A percentile compares a stretch with the other conserved stretches of the same genome.
Conservation (phyloP, 495 filamentous ascomycete species). For the Podospora pseudopauciseta region DNA sequence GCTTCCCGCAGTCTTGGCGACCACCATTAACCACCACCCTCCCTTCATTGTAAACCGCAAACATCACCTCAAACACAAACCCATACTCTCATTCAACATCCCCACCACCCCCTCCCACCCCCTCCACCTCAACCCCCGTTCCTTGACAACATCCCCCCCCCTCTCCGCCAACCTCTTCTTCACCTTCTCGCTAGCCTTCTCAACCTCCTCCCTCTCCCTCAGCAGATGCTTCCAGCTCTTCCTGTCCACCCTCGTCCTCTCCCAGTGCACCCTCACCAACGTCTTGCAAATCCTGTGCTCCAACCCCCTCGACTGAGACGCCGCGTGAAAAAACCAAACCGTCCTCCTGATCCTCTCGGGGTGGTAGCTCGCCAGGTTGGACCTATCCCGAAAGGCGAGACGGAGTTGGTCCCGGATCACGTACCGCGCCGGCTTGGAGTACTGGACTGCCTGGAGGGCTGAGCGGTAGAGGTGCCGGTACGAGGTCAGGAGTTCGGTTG, state of each 20-base stretch:
- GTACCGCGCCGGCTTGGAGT: conserved; percentile 71
- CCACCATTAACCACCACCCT: background rate
- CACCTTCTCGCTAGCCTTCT: background rate
- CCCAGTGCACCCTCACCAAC: conserved; percentile 57
- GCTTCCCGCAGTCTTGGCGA: background rate
- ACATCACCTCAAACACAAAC: conserved; percentile 60
- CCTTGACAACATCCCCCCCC: conserved; percentile 2
- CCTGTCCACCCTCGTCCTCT: conserved; percentile 4
- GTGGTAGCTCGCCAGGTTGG: conserved; percentile 49
- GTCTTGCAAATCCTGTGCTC: conserved; percentile 83
- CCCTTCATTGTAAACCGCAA: background rate
- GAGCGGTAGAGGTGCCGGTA: conserved; percentile 78
- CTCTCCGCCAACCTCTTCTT: background rate
- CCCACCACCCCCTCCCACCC: conserved; percentile 65
- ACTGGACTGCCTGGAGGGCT: conserved; percentile 73
- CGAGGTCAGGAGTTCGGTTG: conserved; percentile 56
- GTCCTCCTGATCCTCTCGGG: conserved; percentile 64
- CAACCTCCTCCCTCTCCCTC: conserved; percentile 4
- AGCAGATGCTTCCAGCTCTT: conserved; percentile 7
- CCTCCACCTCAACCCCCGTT: conserved; percentile 34
- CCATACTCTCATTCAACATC: conserved; percentile 70
- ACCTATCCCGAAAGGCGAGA: conserved; percentile 61
- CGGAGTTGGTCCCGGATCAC: conserved; percentile 62
- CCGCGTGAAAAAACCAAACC: conserved; percentile 68
- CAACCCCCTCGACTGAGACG: conserved; percentile 59